Evolutionary conservation across 371 early-diverging fungal genomes (phyloP).

Genomic region (Rhizopus delemar): DNA sequence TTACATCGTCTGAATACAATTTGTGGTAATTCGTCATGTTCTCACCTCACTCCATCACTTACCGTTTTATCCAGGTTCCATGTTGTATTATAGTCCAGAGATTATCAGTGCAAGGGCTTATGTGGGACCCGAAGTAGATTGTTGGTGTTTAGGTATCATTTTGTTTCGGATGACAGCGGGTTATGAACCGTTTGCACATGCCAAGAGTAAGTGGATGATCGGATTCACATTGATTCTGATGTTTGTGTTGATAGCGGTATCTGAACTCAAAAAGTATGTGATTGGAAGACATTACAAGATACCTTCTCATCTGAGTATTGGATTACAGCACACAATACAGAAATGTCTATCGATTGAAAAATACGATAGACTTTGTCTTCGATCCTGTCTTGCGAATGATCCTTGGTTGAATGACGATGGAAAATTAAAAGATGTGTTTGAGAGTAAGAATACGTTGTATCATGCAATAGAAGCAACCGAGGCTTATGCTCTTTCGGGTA

Average conservation of each 20-base stretch:
- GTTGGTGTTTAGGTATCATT: constrained; percentile 86
- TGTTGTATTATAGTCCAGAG: constrained; percentile 66
- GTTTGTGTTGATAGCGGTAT: constrained; percentile 41
- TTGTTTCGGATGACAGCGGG: constrained; percentile 90
- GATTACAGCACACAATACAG: constrained; percentile 49
- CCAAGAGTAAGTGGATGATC: constrained; percentile 40
- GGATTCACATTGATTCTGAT: background rate
- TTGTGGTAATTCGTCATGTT: constrained; percentile 58
- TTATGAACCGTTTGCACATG: constrained; percentile 80
- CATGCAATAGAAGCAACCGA: constrained; percentile 22
- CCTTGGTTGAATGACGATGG: constrained; percentile 53
- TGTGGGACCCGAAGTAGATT: constrained; percentile 68
- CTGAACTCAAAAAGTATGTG: constrained; percentile 69
- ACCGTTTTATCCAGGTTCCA: constrained; percentile 38
- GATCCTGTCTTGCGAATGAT: constrained; percentile 49
- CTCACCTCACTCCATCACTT: background rate
- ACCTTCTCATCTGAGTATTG: constrained; percentile 47
- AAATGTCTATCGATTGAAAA: constrained; percentile 56
- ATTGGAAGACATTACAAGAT: constrained; percentile 57
- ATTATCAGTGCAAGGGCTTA: constrained; percentile 62
- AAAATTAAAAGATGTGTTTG: constrained; percentile 31
- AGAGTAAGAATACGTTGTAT: constrained; percentile 9
- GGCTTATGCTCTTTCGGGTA: constrained; percentile 31
- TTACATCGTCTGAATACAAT: constrained; percentile 73
- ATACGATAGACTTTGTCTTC: constrained; percentile 47